phyloP scores from a whole-genome alignment of 75 land plant genomes.

The Sequoiadendron giganteum region DNA sequence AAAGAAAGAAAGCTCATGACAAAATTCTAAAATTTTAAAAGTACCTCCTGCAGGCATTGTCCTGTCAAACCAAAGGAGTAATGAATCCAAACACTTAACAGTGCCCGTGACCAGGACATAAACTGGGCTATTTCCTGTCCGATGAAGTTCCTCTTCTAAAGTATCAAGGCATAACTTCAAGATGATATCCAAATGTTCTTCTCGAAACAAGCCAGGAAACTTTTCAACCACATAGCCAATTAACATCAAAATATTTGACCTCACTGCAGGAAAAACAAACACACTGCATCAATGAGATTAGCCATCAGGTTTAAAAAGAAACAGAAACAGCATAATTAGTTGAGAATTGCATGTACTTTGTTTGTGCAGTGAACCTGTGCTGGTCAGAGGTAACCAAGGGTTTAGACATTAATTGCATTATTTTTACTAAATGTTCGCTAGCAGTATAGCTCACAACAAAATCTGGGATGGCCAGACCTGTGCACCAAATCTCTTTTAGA shows the following conservation, averaged over 20 bases:
- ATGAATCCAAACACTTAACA: slow-evolving; percentile 45
- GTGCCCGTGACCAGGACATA: slow-evolving; percentile 37
- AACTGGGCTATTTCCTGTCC: slow-evolving; percentile 20
- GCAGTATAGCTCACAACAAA: not conserved
- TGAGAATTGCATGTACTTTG: not conserved
- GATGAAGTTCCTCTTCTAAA: slow-evolving; percentile 36
- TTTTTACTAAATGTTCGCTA: not conserved
- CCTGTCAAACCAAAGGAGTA: slow-evolving; percentile 37
- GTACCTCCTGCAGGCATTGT: slow-evolving; percentile 48
- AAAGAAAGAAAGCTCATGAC: not conserved
- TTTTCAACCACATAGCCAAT: slow-evolving; percentile 32
- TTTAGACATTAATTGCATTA: not conserved
- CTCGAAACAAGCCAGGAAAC: slow-evolving; percentile 26
- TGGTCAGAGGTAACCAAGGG: too few relatives aligned
- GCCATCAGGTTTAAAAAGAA: not conserved
- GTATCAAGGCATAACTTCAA: slow-evolving; percentile 37
- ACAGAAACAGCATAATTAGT: not conserved
- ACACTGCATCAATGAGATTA: not conserved
- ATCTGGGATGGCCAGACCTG: not conserved
- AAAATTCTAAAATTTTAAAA: not conserved
- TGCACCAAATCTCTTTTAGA: not conserved
- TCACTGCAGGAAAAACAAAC: slow-evolving; percentile 29
- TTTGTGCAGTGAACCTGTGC: not conserved
- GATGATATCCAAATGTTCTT: slow-evolving; percentile 26
- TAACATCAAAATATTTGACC: slow-evolving; percentile 28